Evolutionary conservation across 2,329 filamentous ascomycete species (phyloP).

Genomic region (Whalleya microplaca): DNA sequence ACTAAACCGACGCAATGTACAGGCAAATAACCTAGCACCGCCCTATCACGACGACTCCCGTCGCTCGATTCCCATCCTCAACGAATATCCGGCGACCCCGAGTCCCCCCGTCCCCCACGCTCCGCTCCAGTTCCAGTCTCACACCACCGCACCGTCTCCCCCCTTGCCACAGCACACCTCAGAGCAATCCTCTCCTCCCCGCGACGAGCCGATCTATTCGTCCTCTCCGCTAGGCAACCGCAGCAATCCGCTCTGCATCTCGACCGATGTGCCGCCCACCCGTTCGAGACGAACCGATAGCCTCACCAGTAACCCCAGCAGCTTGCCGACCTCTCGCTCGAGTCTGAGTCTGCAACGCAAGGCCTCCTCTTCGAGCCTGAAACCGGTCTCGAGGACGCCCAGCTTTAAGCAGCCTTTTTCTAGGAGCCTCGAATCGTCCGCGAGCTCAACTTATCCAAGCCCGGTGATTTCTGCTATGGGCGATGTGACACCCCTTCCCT

Average conservation of each 20-base stretch:
- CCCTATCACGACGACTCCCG: slow-evolving; percentile 18
- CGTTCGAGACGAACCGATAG: slow-evolving; percentile 37
- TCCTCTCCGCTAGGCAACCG: slow-evolving; percentile 22
- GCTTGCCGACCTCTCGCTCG: slow-evolving; percentile 37
- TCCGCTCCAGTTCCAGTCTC: slow-evolving; percentile 42
- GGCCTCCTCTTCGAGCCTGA: slow-evolving; percentile 50
- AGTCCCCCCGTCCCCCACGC: slow-evolving; percentile 25
- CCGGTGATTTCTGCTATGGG: slow-evolving; percentile 76
- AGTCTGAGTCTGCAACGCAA: slow-evolving; percentile 43
- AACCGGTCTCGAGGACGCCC: slow-evolving; percentile 60
- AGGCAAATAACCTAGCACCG: slow-evolving; percentile 30
- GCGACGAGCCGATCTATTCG: slow-evolving; percentile 23
- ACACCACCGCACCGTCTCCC: slow-evolving; percentile 45
- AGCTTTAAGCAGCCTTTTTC: slow-evolving; percentile 62
- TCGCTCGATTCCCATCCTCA: slow-evolving; percentile 11
- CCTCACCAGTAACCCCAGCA: slow-evolving; percentile 41
- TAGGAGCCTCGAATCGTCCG: slow-evolving; percentile 57
- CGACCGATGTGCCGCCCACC: slow-evolving; percentile 40
- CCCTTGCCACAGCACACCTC: slow-evolving; percentile 29
- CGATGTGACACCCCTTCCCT: slow-evolving; percentile 78
- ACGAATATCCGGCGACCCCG: slow-evolving; percentile 22
- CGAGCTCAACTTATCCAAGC: slow-evolving; percentile 71
- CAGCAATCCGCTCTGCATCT: slow-evolving; percentile 41
- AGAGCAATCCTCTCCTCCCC: slow-evolving; percentile 17
- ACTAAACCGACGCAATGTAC: slow-evolving; percentile 33